These are phyloP conservation scores for Penicillium sp. DNA, from an alignment of 2,329 filamentous ascomycete genomes.

Conservation along the genomic window DNA sequence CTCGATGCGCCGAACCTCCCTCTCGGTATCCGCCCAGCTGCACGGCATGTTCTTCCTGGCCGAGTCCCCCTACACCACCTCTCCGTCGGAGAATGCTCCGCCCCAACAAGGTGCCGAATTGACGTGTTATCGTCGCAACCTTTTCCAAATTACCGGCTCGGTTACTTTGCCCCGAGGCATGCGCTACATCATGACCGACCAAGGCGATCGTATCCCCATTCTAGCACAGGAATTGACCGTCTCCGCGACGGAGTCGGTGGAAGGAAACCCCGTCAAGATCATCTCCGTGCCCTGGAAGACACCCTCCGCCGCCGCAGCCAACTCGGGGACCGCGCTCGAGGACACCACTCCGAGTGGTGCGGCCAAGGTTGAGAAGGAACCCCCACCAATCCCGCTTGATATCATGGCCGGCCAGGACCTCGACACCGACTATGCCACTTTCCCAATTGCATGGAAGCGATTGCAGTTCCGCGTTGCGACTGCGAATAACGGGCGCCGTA, in stretches of 20 bases:
- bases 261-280: constrained; percentile 86
- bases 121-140: constrained; percentile 92
- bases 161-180: constrained; percentile 77
- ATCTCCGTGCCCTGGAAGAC: constrained; percentile 99
- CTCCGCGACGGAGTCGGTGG: constrained; percentile 91
- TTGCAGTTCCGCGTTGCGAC: constrained; percentile 94
- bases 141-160: constrained; percentile 93
- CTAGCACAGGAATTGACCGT: constrained; percentile 82
- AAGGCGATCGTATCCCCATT: constrained; percentile 81
- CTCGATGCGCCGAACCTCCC: constrained; percentile 56
- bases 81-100: constrained; percentile 56
- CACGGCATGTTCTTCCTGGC: constrained; percentile 71
- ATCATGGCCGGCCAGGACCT: constrained; percentile 66
- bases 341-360: constrained; percentile 41
- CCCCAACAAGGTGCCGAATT: constrained; percentile 65
- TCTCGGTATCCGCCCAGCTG: constrained; percentile 63
- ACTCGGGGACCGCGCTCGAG: constrained; percentile 55
- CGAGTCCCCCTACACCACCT: constrained; percentile 64
- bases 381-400: constrained; percentile 75
- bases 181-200: constrained; percentile 78
- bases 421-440: constrained; percentile 83
- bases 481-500: constrained; percentile 90
- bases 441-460: constrained; percentile 91
- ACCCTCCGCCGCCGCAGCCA: constrained; percentile 63
- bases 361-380: constrained; percentile 79